Base-by-base conservation (phyloP, 805 yeast species). In the Dipodascopsis tothii region DNA sequence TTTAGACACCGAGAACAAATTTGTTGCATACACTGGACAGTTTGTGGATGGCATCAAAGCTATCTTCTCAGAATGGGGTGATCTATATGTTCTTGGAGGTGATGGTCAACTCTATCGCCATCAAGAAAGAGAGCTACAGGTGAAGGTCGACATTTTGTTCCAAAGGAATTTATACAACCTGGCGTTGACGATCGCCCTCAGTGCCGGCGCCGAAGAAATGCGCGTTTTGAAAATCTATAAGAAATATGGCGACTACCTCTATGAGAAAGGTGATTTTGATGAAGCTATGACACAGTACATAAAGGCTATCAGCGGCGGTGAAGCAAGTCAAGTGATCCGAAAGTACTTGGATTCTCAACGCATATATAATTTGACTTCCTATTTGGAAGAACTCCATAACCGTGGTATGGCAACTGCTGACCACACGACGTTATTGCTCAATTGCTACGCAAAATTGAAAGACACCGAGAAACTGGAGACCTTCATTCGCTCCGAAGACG, bases 371-470 rank as follows among this genome's bases (percentile, higher is more conserved):
- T 64, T 88, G 55, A 72, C 85, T 0, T 67, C 68, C 34, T 87
- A 81, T 51, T 64, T 87, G 27, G 78, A 77, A 59, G 73, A 73
- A 9, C 67, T 87, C 51, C 68, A 82, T 42, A 71, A 71, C 5
- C 61, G 69, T 35, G 71, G 73, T 2, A 52, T 72, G 11, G 80
- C 95, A 0, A 74, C 75, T n/a, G 70, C 76, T 23, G 94, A 87
- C 57, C 96, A 90, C 60, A 72, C 86, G 4, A 87, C 95, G 0
- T 63, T 90, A 21, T 67, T 88, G 33, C 62, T 88, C 21, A 81
- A 90, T 48, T 78, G 90, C 39, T 79, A 81, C 56, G 84, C 95
- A 48, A 86, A 87, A 57, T 63, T 85, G 54, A 83, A 81, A 48
- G 72, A 72, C 47, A 71, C 69, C 2, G 73, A 71, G 1, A 79